Evolutionary conservation across 139 green algal genomes (phyloP).

Genomic region (Picochlorum sp.): DNA sequence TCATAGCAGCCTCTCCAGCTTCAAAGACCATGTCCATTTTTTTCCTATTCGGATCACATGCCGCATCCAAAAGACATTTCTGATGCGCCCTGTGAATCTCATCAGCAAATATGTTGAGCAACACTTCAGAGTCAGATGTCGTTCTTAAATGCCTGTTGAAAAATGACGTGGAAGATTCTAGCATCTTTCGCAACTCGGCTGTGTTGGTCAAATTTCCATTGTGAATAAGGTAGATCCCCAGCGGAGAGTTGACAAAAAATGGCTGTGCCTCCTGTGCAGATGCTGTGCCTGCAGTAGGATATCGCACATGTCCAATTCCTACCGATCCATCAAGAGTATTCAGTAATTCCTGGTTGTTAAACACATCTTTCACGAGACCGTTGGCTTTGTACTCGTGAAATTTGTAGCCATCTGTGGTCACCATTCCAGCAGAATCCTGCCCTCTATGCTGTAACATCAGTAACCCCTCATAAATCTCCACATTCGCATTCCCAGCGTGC

Average conservation of each 20-base stretch:
- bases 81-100: conserved; percentile 90
- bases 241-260: conserved; percentile 96
- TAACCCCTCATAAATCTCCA: conserved; percentile 91
- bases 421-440: conserved; percentile 92
- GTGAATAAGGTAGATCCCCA: conserved; percentile 98
- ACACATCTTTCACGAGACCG: conserved; percentile 96
- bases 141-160: conserved; percentile 86
- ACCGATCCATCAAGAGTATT: conserved; percentile 63
- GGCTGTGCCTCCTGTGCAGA: conserved; percentile 91
- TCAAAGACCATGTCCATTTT: conserved; percentile 83
- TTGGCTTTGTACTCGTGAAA: conserved; percentile 94
- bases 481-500: conserved; percentile 58
- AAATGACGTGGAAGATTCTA: conserved; percentile 67
- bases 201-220: conserved; percentile 99
- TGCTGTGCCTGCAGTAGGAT: conserved; percentile 88
- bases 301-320: conserved; percentile 87
- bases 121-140: conserved; percentile 86
- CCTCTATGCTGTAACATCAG: conserved; percentile 97
- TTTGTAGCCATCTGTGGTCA: conserved; percentile 72
- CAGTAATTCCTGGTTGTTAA: conserved; percentile 61
- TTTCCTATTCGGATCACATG: conserved; percentile 62
- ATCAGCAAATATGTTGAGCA: conserved; percentile 96
- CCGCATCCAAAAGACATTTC: conserved; percentile 54
- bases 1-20: conserved; percentile 70
- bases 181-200: conserved; percentile 58